Evolutionary conservation across 805 yeast species (phyloP).

Genomic region (Saccharomycopsis sp.): DNA sequence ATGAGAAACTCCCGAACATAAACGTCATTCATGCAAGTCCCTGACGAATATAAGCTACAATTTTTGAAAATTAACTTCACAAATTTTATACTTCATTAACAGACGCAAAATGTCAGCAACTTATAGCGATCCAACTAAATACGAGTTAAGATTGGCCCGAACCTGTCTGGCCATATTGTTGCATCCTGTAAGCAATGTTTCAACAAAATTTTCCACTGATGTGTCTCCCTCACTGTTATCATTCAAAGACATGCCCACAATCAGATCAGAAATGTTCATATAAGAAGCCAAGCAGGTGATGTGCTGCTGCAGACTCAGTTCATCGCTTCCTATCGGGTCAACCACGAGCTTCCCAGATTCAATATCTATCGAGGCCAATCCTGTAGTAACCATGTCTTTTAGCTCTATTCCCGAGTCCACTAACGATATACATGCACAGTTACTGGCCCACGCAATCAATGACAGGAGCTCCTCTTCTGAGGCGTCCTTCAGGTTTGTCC

Average conservation of each 20-base stretch:
- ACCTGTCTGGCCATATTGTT: constrained; percentile 15
- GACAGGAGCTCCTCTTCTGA: constrained; percentile 30
- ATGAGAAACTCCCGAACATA: no score
- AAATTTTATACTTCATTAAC: no score
- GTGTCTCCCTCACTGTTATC: constrained; percentile 25
- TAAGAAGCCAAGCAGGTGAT: constrained; percentile 35
- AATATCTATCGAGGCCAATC: constrained; percentile 33
- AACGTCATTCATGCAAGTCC: no score
- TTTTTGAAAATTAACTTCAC: no score
- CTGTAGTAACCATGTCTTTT: constrained; percentile 67
- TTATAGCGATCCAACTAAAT: background rate
- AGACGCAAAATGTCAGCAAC: no score
- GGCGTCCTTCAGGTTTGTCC: constrained; percentile 16
- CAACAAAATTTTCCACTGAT: constrained; percentile 23
- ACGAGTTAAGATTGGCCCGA: constrained; percentile 12
- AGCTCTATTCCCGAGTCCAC: constrained; percentile 82
- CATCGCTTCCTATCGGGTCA: constrained; percentile 21
- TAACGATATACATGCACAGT: constrained; percentile 64
- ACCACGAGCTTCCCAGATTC: background rate
- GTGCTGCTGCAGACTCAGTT: constrained; percentile 23
- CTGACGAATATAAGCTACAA: no score
- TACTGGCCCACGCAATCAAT: constrained; percentile 46
- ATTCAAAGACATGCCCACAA: constrained; percentile 55
- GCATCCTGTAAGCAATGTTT: constrained; percentile 13
- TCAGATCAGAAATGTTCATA: constrained; percentile 48